Evolutionary conservation across 768 basidiomycete genomes (phyloP), one percentile per base, ranked within the genome.

Genomic region (Suillus alpinus): DNA sequence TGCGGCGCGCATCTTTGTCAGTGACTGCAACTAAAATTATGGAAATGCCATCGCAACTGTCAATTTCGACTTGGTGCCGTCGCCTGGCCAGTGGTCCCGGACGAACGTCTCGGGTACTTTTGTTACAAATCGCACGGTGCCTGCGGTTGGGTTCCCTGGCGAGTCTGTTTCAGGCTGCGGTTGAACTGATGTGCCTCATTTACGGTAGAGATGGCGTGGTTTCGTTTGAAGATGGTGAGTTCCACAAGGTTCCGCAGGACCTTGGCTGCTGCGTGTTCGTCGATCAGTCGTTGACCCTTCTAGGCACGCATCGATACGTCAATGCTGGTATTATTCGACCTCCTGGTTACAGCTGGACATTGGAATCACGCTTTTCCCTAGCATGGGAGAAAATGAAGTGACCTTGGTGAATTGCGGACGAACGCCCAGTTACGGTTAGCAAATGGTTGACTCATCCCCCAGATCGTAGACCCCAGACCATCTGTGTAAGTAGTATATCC

Each of bases 351-450:
- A 87, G 88, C 6, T 75, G 81, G 12, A 87, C 85, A 0, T 72
- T 83, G 88, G 79, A 10, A 76, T 91, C 31, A 86, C 84, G 4
- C 86, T 86, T 14, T 80, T 80, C 78, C 88, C 78, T 50, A 79
- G 77, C 34, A 71, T 75, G 36, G 78, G 77, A 5, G 77, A 76
- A 62, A 75, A 78, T 56, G 85, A 82, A 56, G 69, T 75, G 6
- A 84, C 83, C 69, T 89, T 86, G 49, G 16, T 31, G 18, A 10
- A 29, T 50, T 6, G 9, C 29, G 10, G 31, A n/a, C 6, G 5
- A 50, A 32, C 10, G 18, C 18, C 31, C n/a, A 32, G 6, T 32
- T 32, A 18, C 49, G 6, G 31, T 3, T 32, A 18, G 49, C 4
- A 29, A 14, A 16, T 29, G 14, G 4, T 16, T 8, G 46, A 29